phyloP scores from a whole-genome alignment of 345 rosid species.

The Hevea brasiliensis region DNA sequence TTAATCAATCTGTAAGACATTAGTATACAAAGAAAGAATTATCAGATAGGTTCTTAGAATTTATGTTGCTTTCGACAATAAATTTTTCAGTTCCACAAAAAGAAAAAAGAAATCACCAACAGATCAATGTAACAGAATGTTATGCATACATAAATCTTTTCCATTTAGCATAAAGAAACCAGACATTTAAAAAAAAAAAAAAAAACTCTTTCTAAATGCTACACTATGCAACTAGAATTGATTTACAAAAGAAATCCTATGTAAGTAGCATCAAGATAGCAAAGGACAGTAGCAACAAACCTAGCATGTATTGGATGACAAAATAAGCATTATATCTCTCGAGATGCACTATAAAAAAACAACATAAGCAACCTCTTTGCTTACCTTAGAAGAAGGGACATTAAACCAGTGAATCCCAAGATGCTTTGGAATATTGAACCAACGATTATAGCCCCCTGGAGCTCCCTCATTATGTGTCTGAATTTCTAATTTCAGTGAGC shows the following conservation, averaged over 20 bases:
- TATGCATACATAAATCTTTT: background rate
- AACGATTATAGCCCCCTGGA: slow-evolving; percentile 90
- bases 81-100: background rate
- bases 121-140: background rate
- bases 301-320: background rate
- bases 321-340: background rate
- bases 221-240: background rate
- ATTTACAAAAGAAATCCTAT: background rate
- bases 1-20: slow-evolving; percentile 70
- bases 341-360: slow-evolving; percentile 1
- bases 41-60: background rate
- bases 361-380: slow-evolving; percentile 10
- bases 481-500: slow-evolving; percentile 58
- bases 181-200: background rate
- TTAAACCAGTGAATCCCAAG: slow-evolving; percentile 76
- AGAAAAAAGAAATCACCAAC: background rate
- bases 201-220: background rate
- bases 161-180: slow-evolving; percentile 5
- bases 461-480: slow-evolving; percentile 86
- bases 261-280: background rate
- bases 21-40: slow-evolving; percentile 7
- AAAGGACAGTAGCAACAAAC: background rate
- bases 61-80: slow-evolving; percentile 10
- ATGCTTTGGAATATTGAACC: slow-evolving; percentile 77
- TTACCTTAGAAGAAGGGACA: slow-evolving; percentile 84